Conservation (phyloP, 176 grass and related monocot genomes). For the sorghum (Sorghum bicolor) region DNA sequence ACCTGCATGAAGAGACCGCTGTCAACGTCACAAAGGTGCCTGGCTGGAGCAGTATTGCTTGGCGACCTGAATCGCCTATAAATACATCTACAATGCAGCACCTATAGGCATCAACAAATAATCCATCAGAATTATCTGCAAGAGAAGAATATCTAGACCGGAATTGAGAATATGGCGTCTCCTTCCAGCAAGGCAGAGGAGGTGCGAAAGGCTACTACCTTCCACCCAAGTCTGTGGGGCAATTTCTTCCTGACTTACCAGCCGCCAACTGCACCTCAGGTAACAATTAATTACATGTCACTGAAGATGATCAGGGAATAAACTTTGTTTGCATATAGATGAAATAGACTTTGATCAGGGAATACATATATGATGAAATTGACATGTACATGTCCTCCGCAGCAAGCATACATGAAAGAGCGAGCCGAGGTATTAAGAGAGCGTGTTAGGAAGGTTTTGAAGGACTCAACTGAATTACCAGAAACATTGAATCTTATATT, state of each 20-base stretch:
- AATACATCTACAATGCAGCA: neutral
- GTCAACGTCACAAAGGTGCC: neutral
- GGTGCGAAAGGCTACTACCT: neutral
- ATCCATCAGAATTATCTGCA: neutral
- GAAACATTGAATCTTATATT: conserved; percentile 22
- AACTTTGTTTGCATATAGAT: neutral
- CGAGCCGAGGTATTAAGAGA: neutral
- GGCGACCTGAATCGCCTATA: neutral
- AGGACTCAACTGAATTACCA: neutral
- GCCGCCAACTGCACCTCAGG: neutral
- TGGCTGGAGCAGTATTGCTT: neutral
- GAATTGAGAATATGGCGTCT: neutral
- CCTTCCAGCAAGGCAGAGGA: neutral
- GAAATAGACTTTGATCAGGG: neutral
- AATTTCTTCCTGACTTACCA: neutral
- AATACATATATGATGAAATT: neutral
- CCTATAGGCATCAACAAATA: neutral
- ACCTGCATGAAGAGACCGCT: neutral
- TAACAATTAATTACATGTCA: neutral
- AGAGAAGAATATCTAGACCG: neutral
- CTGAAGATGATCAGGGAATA: neutral
- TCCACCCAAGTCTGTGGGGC: neutral
- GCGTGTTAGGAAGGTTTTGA: conserved; percentile 1
- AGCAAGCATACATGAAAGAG: conserved; percentile 21
- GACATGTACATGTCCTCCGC: neutral